phyloP scores from a whole-genome alignment of 2,329 filamentous ascomycete genomes.

The Achaetomium macrosporum region DNA sequence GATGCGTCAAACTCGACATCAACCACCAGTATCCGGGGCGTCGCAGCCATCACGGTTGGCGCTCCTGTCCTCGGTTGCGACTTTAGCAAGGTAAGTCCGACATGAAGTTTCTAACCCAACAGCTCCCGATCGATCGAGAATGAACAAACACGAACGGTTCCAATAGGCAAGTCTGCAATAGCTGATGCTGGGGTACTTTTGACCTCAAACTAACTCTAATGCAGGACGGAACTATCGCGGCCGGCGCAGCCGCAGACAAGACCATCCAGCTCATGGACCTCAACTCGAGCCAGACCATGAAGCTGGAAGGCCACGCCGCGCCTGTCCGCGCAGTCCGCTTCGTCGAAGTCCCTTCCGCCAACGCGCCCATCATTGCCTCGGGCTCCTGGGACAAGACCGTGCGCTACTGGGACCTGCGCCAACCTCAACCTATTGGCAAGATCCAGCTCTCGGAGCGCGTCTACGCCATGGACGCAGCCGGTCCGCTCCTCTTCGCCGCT shows the following conservation, averaged over 20 bases:
- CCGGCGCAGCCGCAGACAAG: conserved; percentile 31
- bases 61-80: conserved; percentile 32
- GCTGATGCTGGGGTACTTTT: background rate
- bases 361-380: conserved; percentile 27
- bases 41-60: conserved; percentile 24
- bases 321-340: conserved; percentile 32
- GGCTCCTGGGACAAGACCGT: conserved; percentile 52
- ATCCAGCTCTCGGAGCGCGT: conserved; percentile 47
- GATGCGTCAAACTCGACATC: conserved; percentile 24
- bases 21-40: conserved; percentile 22
- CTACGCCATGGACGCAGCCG: conserved; percentile 31
- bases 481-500: conserved; percentile 27
- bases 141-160: conserved; percentile 17
- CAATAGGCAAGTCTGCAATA: conserved; percentile 20
- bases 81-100: conserved; percentile 34
- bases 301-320: conserved; percentile 28
- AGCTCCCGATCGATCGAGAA: conserved; percentile 24
- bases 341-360: conserved; percentile 25
- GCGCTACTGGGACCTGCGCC: conserved; percentile 52
- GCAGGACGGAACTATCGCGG: conserved; percentile 31
- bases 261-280: conserved; percentile 28
- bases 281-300: conserved; percentile 25
- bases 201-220: background rate
- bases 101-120: conserved; percentile 27
- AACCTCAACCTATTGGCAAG: conserved; percentile 37